Base-by-base conservation (phyloP, 2,329 filamentous ascomycete species). In the Bretziella fagacearum region DNA sequence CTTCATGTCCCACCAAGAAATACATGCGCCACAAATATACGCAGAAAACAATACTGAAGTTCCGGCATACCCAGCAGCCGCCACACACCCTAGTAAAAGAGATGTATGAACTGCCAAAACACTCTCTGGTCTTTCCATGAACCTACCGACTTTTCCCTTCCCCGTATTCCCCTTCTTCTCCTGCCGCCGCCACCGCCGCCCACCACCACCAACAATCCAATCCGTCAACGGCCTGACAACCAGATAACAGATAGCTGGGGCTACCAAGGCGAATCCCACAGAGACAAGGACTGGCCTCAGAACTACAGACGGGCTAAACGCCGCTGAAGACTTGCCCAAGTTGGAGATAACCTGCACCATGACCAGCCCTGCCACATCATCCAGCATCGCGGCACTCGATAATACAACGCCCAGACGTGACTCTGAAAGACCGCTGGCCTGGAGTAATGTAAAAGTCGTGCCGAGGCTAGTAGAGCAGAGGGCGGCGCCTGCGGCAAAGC, bases 291-390 rank as follows among this genome's bases (percentile, higher is more conserved):
- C 47, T 2, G 67, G 65, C 15, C 70, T 58, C 8, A 73, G 46
- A 3, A 71, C 56, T 0, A 62, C 62, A 1, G 57, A 46, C 0
- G 64, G 60, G 4, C 57, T 48, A 26, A 57, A 54, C 3, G 30
- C 55, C 25, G 3, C 50, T 30, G 6, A 52, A 47, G 25, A 51
- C 51, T 46, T 37, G 46, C 60, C 79, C 0, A 89, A 63, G 40
- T 77, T 78, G 0, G 79, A 73, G 18, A 91, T 79, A 39, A 89
- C 70, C 53, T 84, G 74, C 0, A 85, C 79, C 73, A 89, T 81
- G 6, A 87, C 73, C 7, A 89, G 63, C 0, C 81, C 82, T 1
- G 83, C 71, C 0, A 89, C 77, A 60, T 91, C 83, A 56, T 91
- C 84, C 62, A 91, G 73, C 73, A 91, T 83, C 0, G 83, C 84